Evolutionary conservation across 306 rosid species (phyloP).

Genomic region (Sechiopsis laciniata): DNA sequence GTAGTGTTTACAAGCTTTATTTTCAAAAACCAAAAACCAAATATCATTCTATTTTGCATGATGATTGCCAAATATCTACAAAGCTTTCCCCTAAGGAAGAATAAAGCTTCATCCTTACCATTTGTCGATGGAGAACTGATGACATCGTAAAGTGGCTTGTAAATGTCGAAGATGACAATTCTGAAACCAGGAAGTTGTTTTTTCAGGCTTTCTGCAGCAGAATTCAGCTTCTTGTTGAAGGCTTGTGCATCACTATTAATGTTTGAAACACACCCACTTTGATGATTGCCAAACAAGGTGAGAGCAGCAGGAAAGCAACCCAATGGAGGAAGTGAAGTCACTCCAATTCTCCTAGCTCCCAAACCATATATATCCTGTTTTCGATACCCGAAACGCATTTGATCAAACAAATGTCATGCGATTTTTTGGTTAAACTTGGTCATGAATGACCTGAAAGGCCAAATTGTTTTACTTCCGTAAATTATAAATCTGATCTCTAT

Average conservation of each 20-base stretch:
- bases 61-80: background rate
- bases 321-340: slow-evolving; percentile 92
- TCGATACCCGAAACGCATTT: background rate
- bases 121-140: slow-evolving; percentile 61
- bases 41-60: too few relatives aligned
- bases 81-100: background rate
- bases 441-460: background rate
- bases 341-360: slow-evolving; percentile 90
- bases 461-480: background rate
- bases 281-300: slow-evolving; percentile 62
- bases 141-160: slow-evolving; percentile 64
- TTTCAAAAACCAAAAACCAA: too few relatives aligned
- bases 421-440: background rate
- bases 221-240: slow-evolving; percentile 68
- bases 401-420: background rate
- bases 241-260: slow-evolving; percentile 70
- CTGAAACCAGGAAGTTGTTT: slow-evolving; percentile 72
- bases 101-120: slow-evolving; percentile 38
- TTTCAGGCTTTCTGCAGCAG: slow-evolving; percentile 61
- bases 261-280: slow-evolving; percentile 66
- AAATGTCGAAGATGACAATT: slow-evolving; percentile 76
- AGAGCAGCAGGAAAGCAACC: slow-evolving; percentile 91
- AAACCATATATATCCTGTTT: slow-evolving; percentile 58
- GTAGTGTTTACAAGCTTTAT: too few relatives aligned
- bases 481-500: too few relatives aligned